These are phyloP conservation scores for Russula emetica DNA, from an alignment of 768 basidiomycete genomes.

Conservation along the genomic window DNA sequence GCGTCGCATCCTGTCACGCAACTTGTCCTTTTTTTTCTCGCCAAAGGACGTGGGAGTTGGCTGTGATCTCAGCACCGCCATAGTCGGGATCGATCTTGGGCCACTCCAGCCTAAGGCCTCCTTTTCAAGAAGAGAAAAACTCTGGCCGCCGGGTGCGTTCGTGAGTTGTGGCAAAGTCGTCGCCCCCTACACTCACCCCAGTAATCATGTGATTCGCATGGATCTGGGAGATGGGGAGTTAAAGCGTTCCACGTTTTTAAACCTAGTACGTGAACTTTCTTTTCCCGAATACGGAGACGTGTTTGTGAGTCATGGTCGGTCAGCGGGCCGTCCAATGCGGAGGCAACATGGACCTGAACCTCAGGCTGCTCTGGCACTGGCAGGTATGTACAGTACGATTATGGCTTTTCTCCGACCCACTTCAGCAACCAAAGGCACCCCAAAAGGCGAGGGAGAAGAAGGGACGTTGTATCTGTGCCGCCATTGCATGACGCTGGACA, in stretches of 20 bases:
- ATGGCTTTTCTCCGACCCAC: background rate
- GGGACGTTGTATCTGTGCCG: background rate
- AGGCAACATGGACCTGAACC: background rate
- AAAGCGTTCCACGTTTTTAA: background rate
- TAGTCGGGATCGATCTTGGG: constrained; percentile 21
- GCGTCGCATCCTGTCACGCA: background rate
- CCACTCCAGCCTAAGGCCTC: background rate
- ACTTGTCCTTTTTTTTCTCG: background rate
- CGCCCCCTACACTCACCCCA: background rate
- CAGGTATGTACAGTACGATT: background rate
- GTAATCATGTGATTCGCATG: too few species aligned
- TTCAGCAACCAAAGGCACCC: background rate
- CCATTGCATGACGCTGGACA: too few species aligned
- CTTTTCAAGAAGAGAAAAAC: background rate
- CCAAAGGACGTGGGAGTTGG: background rate
- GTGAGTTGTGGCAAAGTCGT: background rate
- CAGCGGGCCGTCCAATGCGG: background rate
- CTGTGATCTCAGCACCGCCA: constrained; percentile 21
- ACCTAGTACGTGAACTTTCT: background rate
- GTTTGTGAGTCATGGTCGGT: background rate
- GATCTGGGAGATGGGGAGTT: too few species aligned
- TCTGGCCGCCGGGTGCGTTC: background rate
- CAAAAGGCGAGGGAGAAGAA: background rate
- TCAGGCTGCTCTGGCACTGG: background rate
- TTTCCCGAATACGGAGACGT: background rate